Conservation (phyloP, 352 stramenopile genomes). For the Globisporangium nunn region DNA sequence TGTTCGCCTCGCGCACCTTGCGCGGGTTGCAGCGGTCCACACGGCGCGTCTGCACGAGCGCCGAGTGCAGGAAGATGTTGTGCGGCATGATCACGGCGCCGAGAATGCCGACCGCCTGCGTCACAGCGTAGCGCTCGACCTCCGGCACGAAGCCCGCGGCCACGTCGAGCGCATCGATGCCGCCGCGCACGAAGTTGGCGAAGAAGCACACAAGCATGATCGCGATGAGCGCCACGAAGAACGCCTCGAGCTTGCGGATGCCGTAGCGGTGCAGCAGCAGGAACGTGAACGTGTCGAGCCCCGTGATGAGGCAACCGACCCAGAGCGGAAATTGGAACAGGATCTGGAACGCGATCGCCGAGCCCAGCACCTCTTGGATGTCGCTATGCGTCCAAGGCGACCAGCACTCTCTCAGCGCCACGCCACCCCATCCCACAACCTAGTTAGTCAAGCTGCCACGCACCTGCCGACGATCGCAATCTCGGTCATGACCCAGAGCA, state of each 20-base stretch:
- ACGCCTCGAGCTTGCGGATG: constrained; percentile 90
- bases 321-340: constrained; percentile 88
- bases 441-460: neutral
- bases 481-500: constrained; percentile 91
- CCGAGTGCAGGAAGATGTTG: constrained; percentile 91
- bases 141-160: constrained; percentile 74
- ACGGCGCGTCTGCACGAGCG: constrained; percentile 55
- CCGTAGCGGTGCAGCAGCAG: constrained; percentile 89
- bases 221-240: constrained; percentile 90
- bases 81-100: constrained; percentile 94
- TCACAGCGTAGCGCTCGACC: constrained; percentile 70
- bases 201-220: constrained; percentile 94
- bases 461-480: constrained; percentile 79
- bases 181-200: constrained; percentile 85
- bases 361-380: constrained; percentile 91
- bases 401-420: neutral
- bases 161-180: constrained; percentile 59
- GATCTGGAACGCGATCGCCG: constrained; percentile 88
- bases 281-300: constrained; percentile 93
- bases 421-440: neutral
- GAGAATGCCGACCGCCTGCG: constrained; percentile 87
- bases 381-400: constrained; percentile 32
- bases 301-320: constrained; percentile 83
- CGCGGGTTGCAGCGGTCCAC: constrained; percentile 47
- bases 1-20: constrained; percentile 84